Conservation (phyloP, 768 basidiomycete species). For the Flagelloscypha sp. region DNA sequence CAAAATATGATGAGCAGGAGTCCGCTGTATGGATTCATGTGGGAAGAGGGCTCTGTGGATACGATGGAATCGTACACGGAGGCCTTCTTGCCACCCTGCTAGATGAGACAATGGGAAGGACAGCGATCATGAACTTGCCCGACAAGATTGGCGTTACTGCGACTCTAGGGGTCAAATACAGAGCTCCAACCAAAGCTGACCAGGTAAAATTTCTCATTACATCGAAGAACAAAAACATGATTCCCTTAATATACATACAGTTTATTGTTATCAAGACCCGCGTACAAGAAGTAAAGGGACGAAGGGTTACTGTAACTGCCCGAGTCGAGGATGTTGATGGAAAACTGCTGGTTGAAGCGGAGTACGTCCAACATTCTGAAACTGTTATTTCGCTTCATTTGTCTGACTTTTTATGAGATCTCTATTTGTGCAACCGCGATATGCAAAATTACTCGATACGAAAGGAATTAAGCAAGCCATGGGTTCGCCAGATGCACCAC, state of each 20-base stretch:
- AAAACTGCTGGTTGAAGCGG: constrained; percentile 71
- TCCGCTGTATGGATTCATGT: constrained; percentile 68
- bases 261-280: constrained; percentile 76
- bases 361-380: constrained; percentile 36
- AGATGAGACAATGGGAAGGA: constrained; percentile 78
- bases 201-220: constrained; percentile 40
- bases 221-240: neutral
- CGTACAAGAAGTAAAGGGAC: constrained; percentile 60
- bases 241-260: constrained; percentile 33
- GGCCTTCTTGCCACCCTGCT: constrained; percentile 84
- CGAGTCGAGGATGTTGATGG: constrained; percentile 78
- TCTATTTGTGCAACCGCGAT: constrained; percentile 83
- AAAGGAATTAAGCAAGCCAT: constrained; percentile 52
- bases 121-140: constrained; percentile 77
- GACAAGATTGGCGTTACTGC: constrained; percentile 92
- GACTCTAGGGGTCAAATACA: constrained; percentile 71
- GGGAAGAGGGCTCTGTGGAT: constrained; percentile 81
- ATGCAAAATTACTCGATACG: constrained; percentile 68
- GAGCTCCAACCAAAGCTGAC: constrained; percentile 82
- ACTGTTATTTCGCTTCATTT: neutral
- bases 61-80: constrained; percentile 93
- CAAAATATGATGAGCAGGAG: constrained; percentile 68
- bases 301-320: constrained; percentile 68
- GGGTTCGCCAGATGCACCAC: constrained; percentile 47
- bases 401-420: constrained; percentile 34